Evolutionary conservation across 768 basidiomycete species (phyloP), one percentile per base, ranked within the genome.

Genomic region (Artomyces pyxidatus): DNA sequence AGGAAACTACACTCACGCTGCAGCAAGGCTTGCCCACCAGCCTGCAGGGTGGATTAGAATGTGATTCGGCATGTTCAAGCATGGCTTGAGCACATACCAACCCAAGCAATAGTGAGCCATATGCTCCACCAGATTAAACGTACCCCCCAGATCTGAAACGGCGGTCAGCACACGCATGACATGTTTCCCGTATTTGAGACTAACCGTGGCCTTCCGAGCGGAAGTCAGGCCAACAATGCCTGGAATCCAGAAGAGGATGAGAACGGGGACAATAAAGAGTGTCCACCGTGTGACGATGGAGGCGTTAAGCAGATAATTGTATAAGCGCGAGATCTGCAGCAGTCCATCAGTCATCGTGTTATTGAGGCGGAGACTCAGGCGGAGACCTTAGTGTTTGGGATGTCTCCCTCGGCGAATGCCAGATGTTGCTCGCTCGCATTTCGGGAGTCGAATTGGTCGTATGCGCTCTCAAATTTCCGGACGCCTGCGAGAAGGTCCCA

Each of bases 101-200:
- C 78, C 91, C 91, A 95, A 4, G 78, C 68, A 27, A 93, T 78
- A 32, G 74, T 77, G 25, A 92, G 67, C 88, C 89, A 95, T 49
- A 90, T 81, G 50, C 83, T 86, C 88, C 88, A 92, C 78, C 80
- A 88, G 6, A 85, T 46, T 40, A 86, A 63, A 48, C 69, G 68
- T 9, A 83, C 73, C 27, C 73, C 72, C 78, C 80, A 84, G 10
- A 83, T 66, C 75, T 80, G 41, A n/a, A n/a, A 16, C 27, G 17
- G 28, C 19, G 40, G 29, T 32, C 29, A 49, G 38, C n/a, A n/a
- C n/a, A n/a, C n/a, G n/a, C n/a, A n/a, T n/a, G n/a, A n/a, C n/a
- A n/a, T n/a, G n/a, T n/a, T n/a, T n/a, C n/a, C n/a, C 44, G 16
- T 3, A 25, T 41, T 17, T 65, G 55, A 37, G 47, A 68, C 75